These are phyloP conservation scores for Pugionium dolabratum DNA, from an alignment of 345 rosid genomes.

Conservation along the genomic window DNA sequence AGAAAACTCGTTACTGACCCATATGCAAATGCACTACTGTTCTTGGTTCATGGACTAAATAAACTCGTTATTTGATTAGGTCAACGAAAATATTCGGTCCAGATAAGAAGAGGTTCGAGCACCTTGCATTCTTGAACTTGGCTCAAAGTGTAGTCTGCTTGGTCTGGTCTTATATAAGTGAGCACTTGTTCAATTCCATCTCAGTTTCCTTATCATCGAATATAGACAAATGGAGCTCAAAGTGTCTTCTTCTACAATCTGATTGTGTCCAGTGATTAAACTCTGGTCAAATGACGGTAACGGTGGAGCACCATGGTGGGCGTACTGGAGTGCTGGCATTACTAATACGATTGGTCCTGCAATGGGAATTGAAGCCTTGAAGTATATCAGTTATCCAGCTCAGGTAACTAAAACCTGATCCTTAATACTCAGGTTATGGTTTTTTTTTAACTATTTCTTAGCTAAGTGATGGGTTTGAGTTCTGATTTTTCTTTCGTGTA, in stretches of 20 bases:
- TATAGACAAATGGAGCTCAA: constrained; percentile 12
- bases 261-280: constrained; percentile 63
- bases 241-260: neutral
- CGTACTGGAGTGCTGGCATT: constrained; percentile 92
- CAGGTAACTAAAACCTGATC: constrained; percentile 51
- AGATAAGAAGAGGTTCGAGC: constrained; percentile 89
- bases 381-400: constrained; percentile 97
- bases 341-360: constrained; percentile 96
- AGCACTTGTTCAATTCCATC: constrained; percentile 31
- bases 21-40: neutral
- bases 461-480: neutral
- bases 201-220: neutral
- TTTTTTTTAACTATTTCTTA: neutral
- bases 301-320: constrained; percentile 93
- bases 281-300: constrained; percentile 67
- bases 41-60: neutral
- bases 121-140: constrained; percentile 86
- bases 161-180: constrained; percentile 87
- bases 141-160: constrained; percentile 92
- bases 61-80: constrained; percentile 38
- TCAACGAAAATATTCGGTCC: constrained; percentile 91
- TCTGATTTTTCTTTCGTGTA: constrained; percentile 34
- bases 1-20: neutral
- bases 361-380: constrained; percentile 95
- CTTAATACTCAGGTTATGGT: neutral